These are phyloP conservation scores for Phytopythium aichiense DNA, from an alignment of 352 stramenopile genomes.

Conservation along the genomic window DNA sequence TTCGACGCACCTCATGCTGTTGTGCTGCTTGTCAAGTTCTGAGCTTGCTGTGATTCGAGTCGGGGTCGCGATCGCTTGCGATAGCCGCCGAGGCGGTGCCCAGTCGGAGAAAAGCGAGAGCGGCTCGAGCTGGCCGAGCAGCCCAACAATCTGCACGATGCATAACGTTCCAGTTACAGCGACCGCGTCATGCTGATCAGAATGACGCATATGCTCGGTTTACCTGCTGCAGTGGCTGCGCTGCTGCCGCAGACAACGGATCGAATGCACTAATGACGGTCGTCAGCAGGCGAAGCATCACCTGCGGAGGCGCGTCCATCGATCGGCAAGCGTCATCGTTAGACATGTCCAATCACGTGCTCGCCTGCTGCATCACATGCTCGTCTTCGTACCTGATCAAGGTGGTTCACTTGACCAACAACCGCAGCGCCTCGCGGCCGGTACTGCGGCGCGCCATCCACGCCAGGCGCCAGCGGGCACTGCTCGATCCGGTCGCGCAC, in stretches of 20 bases:
- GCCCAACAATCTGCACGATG: constrained; percentile 41
- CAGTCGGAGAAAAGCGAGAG: constrained; percentile 76
- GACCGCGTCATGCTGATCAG: too few relatives aligned
- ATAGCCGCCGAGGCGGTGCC: constrained; percentile 61
- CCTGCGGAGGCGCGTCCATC: constrained; percentile 21
- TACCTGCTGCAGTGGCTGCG: constrained; percentile 65
- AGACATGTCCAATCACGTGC: neutral
- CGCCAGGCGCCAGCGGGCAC: constrained; percentile 49
- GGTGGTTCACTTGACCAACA: constrained; percentile 67
- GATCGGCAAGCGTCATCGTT: neutral
- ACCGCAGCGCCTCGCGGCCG: constrained; percentile 40
- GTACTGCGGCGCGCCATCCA: constrained; percentile 68
- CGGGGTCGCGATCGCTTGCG: constrained; percentile 29
- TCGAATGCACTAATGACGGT: constrained; percentile 60
- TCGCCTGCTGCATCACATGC: neutral
- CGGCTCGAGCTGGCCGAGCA: constrained; percentile 61
- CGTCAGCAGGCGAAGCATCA: constrained; percentile 64
- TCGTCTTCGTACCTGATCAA: constrained; percentile 51
- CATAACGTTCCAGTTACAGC: neutral
- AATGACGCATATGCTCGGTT: neutral
- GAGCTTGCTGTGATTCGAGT: constrained; percentile 58
- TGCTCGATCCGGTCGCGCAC: constrained; percentile 72
- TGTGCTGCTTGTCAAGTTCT: constrained; percentile 51
- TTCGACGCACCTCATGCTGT: constrained; percentile 30
- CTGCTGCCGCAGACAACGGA: constrained; percentile 31